Conservation (phyloP, 1,284 basidiomycete species). For the Microbotryum saponariae region DNA sequence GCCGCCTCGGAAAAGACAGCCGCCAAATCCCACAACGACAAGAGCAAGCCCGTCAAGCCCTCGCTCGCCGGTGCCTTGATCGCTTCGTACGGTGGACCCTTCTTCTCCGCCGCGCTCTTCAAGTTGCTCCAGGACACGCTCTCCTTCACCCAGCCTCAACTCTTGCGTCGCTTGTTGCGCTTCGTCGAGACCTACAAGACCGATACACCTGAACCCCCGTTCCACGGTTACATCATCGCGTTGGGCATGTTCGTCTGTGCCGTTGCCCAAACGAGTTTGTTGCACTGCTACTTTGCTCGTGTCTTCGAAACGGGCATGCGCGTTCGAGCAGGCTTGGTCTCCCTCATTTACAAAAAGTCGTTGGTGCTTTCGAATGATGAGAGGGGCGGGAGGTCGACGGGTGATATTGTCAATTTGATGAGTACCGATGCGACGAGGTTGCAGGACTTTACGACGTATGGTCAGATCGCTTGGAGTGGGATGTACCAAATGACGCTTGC, state of each 20-base stretch:
- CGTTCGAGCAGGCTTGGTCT: conserved; percentile 76
- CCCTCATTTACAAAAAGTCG: conserved; percentile 59
- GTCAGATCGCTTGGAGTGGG: conserved; percentile 46
- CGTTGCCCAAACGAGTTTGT: conserved; percentile 62
- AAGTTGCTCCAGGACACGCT: conserved; percentile 64
- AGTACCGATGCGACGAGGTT: conserved; percentile 67
- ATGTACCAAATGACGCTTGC: conserved; percentile 64
- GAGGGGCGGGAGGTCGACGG: conserved; percentile 61
- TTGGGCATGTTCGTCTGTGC: conserved; percentile 70
- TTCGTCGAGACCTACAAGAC: conserved; percentile 72
- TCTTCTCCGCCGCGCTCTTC: conserved; percentile 53
- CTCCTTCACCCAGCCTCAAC: conserved; percentile 79
- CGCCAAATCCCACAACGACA: conserved; percentile 10
- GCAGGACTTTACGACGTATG: conserved; percentile 52
- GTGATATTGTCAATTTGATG: conserved; percentile 93
- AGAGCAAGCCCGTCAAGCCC: conserved; percentile 42
- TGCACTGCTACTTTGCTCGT: conserved; percentile 84
- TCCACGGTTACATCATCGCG: conserved; percentile 66
- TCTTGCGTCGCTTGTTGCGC: conserved; percentile 68
- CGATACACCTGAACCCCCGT: conserved; percentile 42
- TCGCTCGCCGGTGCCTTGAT: conserved; percentile 66
- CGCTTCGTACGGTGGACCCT: conserved; percentile 70
- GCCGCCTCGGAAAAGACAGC: conserved; percentile 5
- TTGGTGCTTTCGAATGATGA: conserved; percentile 78
- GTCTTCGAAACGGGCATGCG: conserved; percentile 84